These are phyloP conservation scores for Stemphylium vesicarium DNA, from an alignment of 2,329 filamentous ascomycete genomes.

Conservation along the genomic window DNA sequence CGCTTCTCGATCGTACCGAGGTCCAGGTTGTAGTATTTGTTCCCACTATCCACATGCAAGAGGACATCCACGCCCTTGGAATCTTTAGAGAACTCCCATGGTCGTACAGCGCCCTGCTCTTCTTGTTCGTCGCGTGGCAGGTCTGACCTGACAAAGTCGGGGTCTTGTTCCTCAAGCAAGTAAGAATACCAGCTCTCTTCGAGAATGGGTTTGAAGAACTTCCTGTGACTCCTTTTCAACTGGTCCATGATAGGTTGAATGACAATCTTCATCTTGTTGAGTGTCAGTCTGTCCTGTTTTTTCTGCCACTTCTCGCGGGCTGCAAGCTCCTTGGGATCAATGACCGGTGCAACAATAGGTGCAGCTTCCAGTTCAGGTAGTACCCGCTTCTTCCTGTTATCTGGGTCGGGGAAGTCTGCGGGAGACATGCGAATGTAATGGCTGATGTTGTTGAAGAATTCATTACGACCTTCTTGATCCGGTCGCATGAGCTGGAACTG, in stretches of 20 bases:
- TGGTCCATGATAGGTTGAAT: constrained; percentile 98
- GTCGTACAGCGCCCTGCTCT: constrained; percentile 65
- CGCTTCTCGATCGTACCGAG: constrained; percentile 92
- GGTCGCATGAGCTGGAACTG: constrained; percentile 74
- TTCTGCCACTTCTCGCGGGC: constrained; percentile 81
- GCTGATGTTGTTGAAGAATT: constrained; percentile 80
- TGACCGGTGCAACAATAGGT: constrained; percentile 61
- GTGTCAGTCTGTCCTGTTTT: constrained; percentile 79
- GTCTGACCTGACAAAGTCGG: constrained; percentile 67
- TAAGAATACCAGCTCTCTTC: constrained; percentile 77
- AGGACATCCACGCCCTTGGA: constrained; percentile 79
- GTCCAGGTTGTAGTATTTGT: constrained; percentile 95
- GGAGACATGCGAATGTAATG: constrained; percentile 80
- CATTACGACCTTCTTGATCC: constrained; percentile 68
- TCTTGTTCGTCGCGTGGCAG: constrained; percentile 61
- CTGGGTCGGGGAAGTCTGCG: constrained; percentile 83
- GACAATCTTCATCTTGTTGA: constrained; percentile 86
- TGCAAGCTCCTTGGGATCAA: constrained; percentile 67
- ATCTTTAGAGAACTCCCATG: constrained; percentile 81
- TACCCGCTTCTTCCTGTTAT: constrained; percentile 83
- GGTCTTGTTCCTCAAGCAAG: constrained; percentile 82
- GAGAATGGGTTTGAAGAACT: constrained; percentile 80
- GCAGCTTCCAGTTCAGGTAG: constrained; percentile 78
- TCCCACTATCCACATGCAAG: constrained; percentile 74
- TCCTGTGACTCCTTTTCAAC: constrained; percentile 86